Base-by-base conservation (phyloP, 116 monocot species). In the Dioscorea cayenensis region DNA sequence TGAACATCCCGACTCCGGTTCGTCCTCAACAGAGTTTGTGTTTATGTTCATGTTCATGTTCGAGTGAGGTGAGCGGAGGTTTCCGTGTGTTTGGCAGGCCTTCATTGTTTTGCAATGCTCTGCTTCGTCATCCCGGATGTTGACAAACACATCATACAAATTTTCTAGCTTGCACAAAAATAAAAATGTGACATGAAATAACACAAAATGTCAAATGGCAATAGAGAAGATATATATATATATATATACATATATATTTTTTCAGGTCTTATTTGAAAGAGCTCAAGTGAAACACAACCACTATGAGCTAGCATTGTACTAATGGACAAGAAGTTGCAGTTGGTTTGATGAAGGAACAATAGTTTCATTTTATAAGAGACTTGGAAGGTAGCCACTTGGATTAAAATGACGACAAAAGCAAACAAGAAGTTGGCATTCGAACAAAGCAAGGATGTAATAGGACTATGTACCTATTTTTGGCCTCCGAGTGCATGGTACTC, bases 71-170 rank as follows among this genome's bases (percentile, higher is more conserved):
- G 97, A 97, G 3, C 77, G 90, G 49, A 97, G 84, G 70, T 69
- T 88, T 2, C 96, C 96, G 66, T 77, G 92, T 23, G 76, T 84
- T 74, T 97, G 96, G 38, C 97, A 97, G 50, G 86, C 88, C 66
- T 83, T 88, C 97, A 97, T 97, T 21, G 97, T 97, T 65, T 93
- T 97, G 78, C 93, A 92, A 59, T 97, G 97, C 48, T 97, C 97
- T 3, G 76, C 84, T 77, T 97, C 97, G 61, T 92, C 97, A 28
- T 93, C 88, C 32, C 93, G 78, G 51, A 97, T 83, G 77, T 97
- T 97, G 10, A 86, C 23, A 73, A 97, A 97, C 58, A 93, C 93
- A 65, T 97, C 97, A 22, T 95, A 95, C 71, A 95, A 67, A 77
- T 92, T 95, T 69, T 92, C 95, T 90, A 43, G 43, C 7, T 43